A percentile compares a stretch with the other conserved stretches of the same genome.
Evolutionary conservation across 495 filamentous ascomycete species (phyloP).

Genomic region (Tetracladium setigerum): DNA sequence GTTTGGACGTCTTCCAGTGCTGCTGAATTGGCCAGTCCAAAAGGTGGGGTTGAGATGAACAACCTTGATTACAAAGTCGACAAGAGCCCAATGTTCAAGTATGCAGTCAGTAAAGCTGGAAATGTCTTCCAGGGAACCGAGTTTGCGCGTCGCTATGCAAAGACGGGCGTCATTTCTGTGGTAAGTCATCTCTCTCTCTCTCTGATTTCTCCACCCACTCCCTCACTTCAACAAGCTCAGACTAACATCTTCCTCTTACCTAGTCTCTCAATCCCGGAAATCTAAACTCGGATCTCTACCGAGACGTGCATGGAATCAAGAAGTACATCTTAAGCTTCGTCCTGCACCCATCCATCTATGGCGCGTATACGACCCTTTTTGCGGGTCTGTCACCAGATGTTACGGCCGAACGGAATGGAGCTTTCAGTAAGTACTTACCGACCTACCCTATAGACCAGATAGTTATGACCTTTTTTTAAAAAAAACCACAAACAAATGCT

Average conservation of each 20-base stretch:
- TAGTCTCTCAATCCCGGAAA: constrained; percentile 36
- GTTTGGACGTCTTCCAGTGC: constrained; percentile 32
- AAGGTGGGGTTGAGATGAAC: constrained; percentile 26
- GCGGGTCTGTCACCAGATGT: constrained; percentile 33
- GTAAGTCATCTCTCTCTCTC: too few species aligned
- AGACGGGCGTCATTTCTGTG: constrained; percentile 26
- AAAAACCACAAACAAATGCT: too few species aligned
- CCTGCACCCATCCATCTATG: constrained; percentile 27
- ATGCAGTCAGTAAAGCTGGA: constrained; percentile 35
- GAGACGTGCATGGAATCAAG: constrained; percentile 21
- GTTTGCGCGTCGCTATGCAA: constrained; percentile 23
- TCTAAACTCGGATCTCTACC: constrained; percentile 35
- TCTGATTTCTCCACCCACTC: too few species aligned
- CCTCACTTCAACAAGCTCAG: background rate
- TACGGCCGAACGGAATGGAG: constrained; percentile 22
- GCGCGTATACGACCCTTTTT: constrained; percentile 38
- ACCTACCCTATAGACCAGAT: background rate
- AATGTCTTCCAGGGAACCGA: constrained; percentile 28
- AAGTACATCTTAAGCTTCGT: constrained; percentile 19
- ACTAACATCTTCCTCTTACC: background rate
- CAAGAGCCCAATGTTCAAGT: constrained; percentile 16
- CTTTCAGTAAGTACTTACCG: constrained; percentile 9
- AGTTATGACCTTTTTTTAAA: too few species aligned
- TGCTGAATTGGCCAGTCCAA: constrained; percentile 20
- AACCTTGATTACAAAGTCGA: constrained; percentile 24